Evolutionary conservation across 768 basidiomycete species (phyloP).

Genomic region (Hysterangium stoloniferum): DNA sequence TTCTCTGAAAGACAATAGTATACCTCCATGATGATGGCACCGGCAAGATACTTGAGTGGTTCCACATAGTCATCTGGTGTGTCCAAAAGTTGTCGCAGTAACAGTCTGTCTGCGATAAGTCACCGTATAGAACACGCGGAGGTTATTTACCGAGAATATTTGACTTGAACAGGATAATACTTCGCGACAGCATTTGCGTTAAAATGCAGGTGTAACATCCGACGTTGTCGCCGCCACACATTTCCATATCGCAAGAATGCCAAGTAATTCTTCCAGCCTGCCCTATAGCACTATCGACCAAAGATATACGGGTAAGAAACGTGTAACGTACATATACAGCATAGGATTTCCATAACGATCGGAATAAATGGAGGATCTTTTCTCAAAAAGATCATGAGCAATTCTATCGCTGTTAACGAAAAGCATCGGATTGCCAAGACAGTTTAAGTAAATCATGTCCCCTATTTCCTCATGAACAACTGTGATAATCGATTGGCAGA

Average conservation of each 20-base stretch:
- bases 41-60: constrained; percentile 16
- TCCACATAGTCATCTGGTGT: constrained; percentile 22
- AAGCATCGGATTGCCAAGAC: background rate
- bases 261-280: constrained; percentile 42
- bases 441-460: background rate
- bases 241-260: constrained; percentile 32
- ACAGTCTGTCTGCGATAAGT: background rate
- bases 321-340: background rate
- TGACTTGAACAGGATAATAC: background rate
- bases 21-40: background rate
- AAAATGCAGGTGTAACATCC: no score
- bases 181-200: background rate
- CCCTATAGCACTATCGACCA: constrained; percentile 20
- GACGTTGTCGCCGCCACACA: constrained; percentile 30
- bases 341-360: background rate
- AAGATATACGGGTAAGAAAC: background rate
- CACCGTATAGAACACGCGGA: background rate
- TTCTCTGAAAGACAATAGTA: background rate
- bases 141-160: background rate
- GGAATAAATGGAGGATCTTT: constrained; percentile 3
- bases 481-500: background rate
- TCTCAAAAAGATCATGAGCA: constrained; percentile 2
- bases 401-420: background rate
- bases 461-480: background rate
- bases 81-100: constrained; percentile 19